Evolutionary conservation across 768 basidiomycete genomes (phyloP).

Genomic region (Leccinum arenicola): DNA sequence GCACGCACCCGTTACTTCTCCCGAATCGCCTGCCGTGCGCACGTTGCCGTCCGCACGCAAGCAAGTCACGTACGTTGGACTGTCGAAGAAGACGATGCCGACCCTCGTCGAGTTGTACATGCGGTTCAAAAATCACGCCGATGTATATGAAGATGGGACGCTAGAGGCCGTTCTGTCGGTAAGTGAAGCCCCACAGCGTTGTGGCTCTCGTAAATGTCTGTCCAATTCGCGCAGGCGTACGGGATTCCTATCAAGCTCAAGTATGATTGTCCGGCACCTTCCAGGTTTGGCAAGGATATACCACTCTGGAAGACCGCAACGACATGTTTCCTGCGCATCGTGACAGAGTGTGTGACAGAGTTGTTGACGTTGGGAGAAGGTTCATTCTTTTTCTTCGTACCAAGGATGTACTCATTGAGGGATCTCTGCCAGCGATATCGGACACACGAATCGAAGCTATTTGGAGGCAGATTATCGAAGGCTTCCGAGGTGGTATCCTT

Average conservation of each 20-base stretch:
- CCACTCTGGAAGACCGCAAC: slow-evolving; percentile 98
- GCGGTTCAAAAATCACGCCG: slow-evolving; percentile 54
- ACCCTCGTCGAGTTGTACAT: slow-evolving; percentile 75
- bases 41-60: slow-evolving; percentile 39
- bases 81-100: slow-evolving; percentile 89
- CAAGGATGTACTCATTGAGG: background rate
- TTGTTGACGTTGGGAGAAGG: slow-evolving; percentile 51
- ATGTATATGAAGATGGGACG: slow-evolving; percentile 79
- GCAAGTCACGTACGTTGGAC: slow-evolving; percentile 82
- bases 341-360: slow-evolving; percentile 60
- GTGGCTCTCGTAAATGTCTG: background rate
- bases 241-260: slow-evolving; percentile 91
- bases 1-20: background rate
- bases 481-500: slow-evolving; percentile 76
- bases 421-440: slow-evolving; percentile 44
- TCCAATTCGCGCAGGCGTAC: slow-evolving; percentile 58
- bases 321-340: slow-evolving; percentile 66
- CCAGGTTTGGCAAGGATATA: slow-evolving; percentile 80
- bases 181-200: slow-evolving; percentile 20
- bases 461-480: slow-evolving; percentile 82
- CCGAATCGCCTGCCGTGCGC: slow-evolving; percentile 12
- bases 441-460: slow-evolving; percentile 72
- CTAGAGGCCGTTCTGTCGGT: slow-evolving; percentile 82
- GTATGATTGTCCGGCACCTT: slow-evolving; percentile 90
- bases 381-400: slow-evolving; percentile 25